Evolutionary conservation across 768 basidiomycete genomes (phyloP).

Genomic region (Naganishia vishniacii): DNA sequence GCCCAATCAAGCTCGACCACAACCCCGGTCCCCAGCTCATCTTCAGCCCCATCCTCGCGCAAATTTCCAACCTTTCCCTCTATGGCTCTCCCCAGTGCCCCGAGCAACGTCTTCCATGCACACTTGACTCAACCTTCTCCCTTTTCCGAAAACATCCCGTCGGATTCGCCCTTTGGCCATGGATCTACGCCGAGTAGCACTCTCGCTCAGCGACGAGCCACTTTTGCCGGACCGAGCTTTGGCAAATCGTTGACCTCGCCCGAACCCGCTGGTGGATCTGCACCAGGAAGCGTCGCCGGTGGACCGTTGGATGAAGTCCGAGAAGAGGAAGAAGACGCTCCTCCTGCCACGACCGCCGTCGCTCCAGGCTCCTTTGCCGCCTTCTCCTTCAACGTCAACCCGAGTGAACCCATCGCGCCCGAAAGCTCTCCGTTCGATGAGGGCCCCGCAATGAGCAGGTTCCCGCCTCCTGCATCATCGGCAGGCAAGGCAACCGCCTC

Average conservation of each 20-base stretch:
- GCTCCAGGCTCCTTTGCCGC: conserved; percentile 21
- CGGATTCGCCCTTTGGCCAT: conserved; percentile 42
- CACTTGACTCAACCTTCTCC: conserved; percentile 34
- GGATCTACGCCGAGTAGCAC: conserved; percentile 7
- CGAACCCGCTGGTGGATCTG: neutral
- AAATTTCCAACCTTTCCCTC: conserved; percentile 23
- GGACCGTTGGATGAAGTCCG: neutral
- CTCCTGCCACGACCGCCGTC: neutral
- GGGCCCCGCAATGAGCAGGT: neutral
- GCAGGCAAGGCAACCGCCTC: conserved; percentile 15
- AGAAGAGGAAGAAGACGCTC: conserved; percentile 16
- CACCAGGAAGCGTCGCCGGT: neutral
- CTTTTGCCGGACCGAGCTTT: conserved; percentile 11
- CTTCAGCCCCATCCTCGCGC: neutral
- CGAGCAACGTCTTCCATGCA: conserved; percentile 15
- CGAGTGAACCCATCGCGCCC: neutral
- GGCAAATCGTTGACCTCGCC: neutral
- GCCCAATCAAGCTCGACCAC: neutral
- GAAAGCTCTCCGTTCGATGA: conserved; percentile 19
- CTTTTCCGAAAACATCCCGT: conserved; percentile 41
- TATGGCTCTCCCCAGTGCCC: conserved; percentile 5
- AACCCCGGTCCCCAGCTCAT: neutral
- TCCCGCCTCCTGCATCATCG: conserved; percentile 20
- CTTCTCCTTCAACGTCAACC: conserved; percentile 19
- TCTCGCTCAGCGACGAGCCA: conserved; percentile 21